Evolutionary conservation across 2,329 filamentous ascomycete genomes (phyloP).

Genomic region (Clonostachys solani): DNA sequence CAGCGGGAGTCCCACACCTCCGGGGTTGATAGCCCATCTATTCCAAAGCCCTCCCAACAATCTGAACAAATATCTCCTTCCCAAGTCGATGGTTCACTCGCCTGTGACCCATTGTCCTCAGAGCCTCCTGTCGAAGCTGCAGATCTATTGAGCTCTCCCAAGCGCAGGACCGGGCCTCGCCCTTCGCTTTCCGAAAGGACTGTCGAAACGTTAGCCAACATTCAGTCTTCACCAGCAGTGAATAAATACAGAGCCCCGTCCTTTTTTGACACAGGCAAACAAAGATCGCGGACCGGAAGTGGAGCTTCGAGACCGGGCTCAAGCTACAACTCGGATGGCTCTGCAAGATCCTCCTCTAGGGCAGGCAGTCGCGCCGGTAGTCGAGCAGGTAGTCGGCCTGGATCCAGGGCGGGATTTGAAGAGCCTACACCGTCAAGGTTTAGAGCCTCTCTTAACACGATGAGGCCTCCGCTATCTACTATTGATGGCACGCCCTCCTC

Average conservation of each 20-base stretch:
- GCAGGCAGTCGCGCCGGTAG: conserved; percentile 30
- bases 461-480: conserved; percentile 34
- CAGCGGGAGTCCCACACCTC: conserved; percentile 18
- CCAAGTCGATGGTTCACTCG: neutral
- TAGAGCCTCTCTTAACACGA: conserved; percentile 36
- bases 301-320: conserved; percentile 47
- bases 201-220: conserved; percentile 73
- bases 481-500: conserved; percentile 39
- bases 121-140: conserved; percentile 1
- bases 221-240: conserved; percentile 73
- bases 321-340: conserved; percentile 59
- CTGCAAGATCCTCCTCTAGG: conserved; percentile 20
- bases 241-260: conserved; percentile 58
- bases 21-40: conserved; percentile 20
- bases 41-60: conserved; percentile 15
- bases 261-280: conserved; percentile 66
- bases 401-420: conserved; percentile 46
- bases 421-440: conserved; percentile 28
- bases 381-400: conserved; percentile 47
- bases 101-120: neutral
- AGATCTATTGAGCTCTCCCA: neutral
- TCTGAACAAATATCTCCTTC: conserved; percentile 5
- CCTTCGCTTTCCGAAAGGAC: conserved; percentile 78
- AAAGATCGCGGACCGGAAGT: conserved; percentile 41
- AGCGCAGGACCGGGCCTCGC: conserved; percentile 18